Conservation (phyloP, 371 early-diverging fungal species). For the Syncephalastrum monosporum region DNA sequence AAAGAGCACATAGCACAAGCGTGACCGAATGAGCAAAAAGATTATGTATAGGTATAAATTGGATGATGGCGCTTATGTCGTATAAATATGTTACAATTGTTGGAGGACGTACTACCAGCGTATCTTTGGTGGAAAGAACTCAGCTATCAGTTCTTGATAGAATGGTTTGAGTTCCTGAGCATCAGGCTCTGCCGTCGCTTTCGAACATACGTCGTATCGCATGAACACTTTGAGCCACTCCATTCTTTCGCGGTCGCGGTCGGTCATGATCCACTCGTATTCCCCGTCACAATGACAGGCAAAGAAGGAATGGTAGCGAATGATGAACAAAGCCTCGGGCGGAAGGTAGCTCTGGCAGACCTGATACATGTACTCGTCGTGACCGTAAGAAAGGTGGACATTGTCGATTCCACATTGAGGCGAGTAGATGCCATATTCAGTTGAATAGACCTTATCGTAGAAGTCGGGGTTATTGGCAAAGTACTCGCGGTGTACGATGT, state of each 20-base stretch:
- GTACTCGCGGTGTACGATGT: conserved; percentile 47
- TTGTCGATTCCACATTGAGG: conserved; percentile 53
- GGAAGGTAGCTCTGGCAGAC: conserved; percentile 55
- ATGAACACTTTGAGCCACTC: conserved; percentile 55
- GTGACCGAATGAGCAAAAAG: too few relatives aligned
- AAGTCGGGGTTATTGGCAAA: conserved; percentile 50
- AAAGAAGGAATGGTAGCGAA: conserved; percentile 63
- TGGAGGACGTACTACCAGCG: conserved; percentile 35
- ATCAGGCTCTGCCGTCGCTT: conserved; percentile 39
- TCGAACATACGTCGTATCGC: conserved; percentile 60
- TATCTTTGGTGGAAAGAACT: conserved; percentile 55
- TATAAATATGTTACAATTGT: too few relatives aligned
- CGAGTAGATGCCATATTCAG: conserved; percentile 51
- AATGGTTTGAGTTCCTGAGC: conserved; percentile 39
- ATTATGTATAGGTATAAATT: too few relatives aligned
- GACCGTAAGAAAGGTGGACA: conserved; percentile 55
- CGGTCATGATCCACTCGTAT: conserved; percentile 49
- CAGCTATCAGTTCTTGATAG: conserved; percentile 49
- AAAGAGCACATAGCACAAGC: too few relatives aligned
- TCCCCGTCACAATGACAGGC: conserved; percentile 48
- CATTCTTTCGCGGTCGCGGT: conserved; percentile 47
- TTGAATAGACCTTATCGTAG: conserved; percentile 29
- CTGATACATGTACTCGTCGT: conserved; percentile 60
- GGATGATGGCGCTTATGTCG: too few relatives aligned
- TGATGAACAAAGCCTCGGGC: conserved; percentile 44